Percentiles rank a stretch among this genome's conserved stretches.
phyloP scores from a whole-genome alignment of 768 basidiomycete species.

The Phallus indusiatus region DNA sequence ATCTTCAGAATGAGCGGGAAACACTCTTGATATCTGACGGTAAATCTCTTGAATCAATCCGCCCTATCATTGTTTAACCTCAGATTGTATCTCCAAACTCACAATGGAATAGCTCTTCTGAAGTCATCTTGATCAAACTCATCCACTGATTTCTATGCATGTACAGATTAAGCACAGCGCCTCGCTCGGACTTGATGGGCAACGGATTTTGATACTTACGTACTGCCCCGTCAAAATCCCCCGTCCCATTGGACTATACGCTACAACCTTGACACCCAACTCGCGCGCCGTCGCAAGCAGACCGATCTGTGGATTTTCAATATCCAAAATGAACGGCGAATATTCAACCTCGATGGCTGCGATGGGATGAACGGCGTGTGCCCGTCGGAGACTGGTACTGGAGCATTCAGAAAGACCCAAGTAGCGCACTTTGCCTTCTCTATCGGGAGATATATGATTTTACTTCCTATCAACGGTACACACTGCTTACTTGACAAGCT shows the following conservation, averaged over 20 bases:
- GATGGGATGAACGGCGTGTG: conserved; percentile 41
- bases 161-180: not conserved
- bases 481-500: conserved; percentile 38
- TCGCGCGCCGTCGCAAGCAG: conserved; percentile 37
- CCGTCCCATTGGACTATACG: conserved; percentile 44
- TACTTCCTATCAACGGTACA: not conserved
- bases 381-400: conserved; percentile 37
- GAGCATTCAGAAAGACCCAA: conserved; percentile 47
- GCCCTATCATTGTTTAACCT: not conserved
- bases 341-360: conserved; percentile 43
- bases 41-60: not conserved
- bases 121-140: conserved; percentile 33
- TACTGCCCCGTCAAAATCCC: conserved; percentile 41
- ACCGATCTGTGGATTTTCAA: conserved; percentile 34
- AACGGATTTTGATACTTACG: too few relatives aligned
- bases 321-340: conserved; percentile 38
- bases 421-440: conserved; percentile 38
- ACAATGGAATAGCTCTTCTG: conserved; percentile 27
- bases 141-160: conserved; percentile 27
- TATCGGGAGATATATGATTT: conserved; percentile 13
- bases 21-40: conserved; percentile 27
- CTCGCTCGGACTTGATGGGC: too few relatives aligned
- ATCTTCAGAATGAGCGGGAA: conserved; percentile 36
- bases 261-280: conserved; percentile 39
- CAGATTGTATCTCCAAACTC: not conserved